Base-by-base conservation (phyloP, 2,329 filamentous ascomycete species). In the Cryphonectria naterciae region DNA sequence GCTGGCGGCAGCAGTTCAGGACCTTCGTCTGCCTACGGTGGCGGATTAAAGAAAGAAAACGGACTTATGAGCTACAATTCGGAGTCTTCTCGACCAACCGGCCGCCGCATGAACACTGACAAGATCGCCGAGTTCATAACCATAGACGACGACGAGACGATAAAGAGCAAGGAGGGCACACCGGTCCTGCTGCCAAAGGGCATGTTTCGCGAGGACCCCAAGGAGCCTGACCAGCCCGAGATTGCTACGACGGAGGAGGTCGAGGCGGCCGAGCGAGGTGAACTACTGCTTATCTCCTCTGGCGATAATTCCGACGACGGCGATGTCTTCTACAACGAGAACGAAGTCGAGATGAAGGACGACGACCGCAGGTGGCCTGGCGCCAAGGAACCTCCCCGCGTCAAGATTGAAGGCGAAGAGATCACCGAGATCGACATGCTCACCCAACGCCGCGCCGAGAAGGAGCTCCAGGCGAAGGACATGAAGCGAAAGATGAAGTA, bases 201-300 rank as follows among this genome's bases (percentile, higher is more conserved):
- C 65, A 88, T 89, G 74, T 83, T 84, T 74, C 83, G 87, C 72
- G 81, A 82, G 72, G 84, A 87, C 74, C 85, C 87, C 74, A 85
- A 87, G 76, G 85, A 88, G 22, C 63, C 68, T 19, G 80, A 84
- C 35, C 85, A 83, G n/a, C 78, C 87, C 41, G 81, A 85, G 67
- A 85, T 89, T 64, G 85, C 86, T 15, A 88, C 86, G 0, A 85
- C 85, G n/a, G 86, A 86, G 52, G 87, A 89, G 74, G 81, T 89
- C 17, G 85, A 88, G 73, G 86, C 86, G 0, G 84, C 85, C 67
- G 85, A 88, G 70, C 83, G 84, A 2, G 82, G 81, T 0, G 82
- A 80, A 60, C 81, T 83, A 58, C 83, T 85, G 69, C 83, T 85
- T 46, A 83, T 83, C 54, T 5, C 75, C 70, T 70, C 76, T 63